Evolutionary conservation across 352 stramenopile genomes (phyloP).

Genomic region (Aphanomyces euteiches): DNA sequence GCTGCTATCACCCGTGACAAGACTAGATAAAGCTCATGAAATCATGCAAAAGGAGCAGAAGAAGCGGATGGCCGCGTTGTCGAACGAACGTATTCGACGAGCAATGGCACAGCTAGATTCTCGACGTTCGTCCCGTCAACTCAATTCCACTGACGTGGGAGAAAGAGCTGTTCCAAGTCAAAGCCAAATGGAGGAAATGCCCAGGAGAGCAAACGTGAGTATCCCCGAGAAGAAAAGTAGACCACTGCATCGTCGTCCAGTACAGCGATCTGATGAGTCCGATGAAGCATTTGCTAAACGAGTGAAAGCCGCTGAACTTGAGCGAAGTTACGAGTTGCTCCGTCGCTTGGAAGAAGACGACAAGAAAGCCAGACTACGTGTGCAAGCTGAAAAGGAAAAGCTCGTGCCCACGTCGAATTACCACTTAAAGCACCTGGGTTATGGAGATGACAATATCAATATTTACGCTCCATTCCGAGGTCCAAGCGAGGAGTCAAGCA

Average conservation of each 20-base stretch:
- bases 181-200: too few relatives aligned
- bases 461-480: constrained; percentile 23
- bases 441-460: constrained; percentile 7
- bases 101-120: neutral
- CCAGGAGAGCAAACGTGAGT: too few relatives aligned
- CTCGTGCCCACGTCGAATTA: constrained; percentile 19
- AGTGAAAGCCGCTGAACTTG: neutral
- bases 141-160: neutral
- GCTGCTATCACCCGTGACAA: constrained; percentile 21
- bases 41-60: neutral
- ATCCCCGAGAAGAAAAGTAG: neutral
- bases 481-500: neutral
- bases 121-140: too few relatives aligned
- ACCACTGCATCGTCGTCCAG: neutral
- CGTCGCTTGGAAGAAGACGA: constrained; percentile 8
- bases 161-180: too few relatives aligned
- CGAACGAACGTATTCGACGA: constrained; percentile 3
- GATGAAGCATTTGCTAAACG: neutral
- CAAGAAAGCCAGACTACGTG: neutral
- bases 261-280: neutral
- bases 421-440: constrained; percentile 23
- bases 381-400: constrained; percentile 1
- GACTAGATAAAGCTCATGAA: constrained; percentile 2
- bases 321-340: constrained; percentile 16
- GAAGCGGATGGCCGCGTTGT: constrained; percentile 10